Base-by-base conservation (phyloP, 169 alveolate species). In the Plasmodium gallinaceum region DNA sequence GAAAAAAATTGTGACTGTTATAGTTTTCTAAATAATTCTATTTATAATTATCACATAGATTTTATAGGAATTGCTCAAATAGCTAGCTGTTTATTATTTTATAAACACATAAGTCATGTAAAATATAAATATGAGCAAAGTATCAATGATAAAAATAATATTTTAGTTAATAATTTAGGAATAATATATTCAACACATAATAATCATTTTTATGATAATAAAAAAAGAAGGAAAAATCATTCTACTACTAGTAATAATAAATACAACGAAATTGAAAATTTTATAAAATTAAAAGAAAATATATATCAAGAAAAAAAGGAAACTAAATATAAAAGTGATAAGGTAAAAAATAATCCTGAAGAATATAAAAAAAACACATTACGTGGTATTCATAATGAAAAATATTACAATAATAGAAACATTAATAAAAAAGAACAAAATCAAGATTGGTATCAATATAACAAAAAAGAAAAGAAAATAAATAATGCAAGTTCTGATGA, bases 11-110 rank as follows among this genome's bases (percentile, higher is more conserved):
- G 91, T 42, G 91, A 83, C 20, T 83, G 91, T 32, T 83, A 83
- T 37, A 66, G 54, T 68, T 83, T 83, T 61, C 60, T 83, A 46
- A 48, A 76, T 1, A 86, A 83, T 54, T 69, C 86, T 32, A 42
- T 83, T 26, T 83, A 43, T 62, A 69, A 43, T 46, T 83, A 83
- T 51, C 91, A 83, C 24, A 83, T 83, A 20, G 91, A 83, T 46
- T 43, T 83, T 12, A 69, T 83, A 68, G 91, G 91, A 9, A 83
- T 83, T 32, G 91, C 91, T 16, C 91, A 83, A 69, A 68, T 83
- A 62, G 91, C 91, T 66, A 69, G 91, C 86, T 66, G 91, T 51
- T 39, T 83, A 32, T 62, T 83, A 83, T 83, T 52, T 26, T 83
- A 57, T 52, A 83, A 69, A 12, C 91, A 83, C 39, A 37, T 83